Percentiles rank a stretch among this genome's conserved stretches.
phyloP scores from a whole-genome alignment of 768 basidiomycete genomes.

The Lactarius pseudohatsudake region DNA sequence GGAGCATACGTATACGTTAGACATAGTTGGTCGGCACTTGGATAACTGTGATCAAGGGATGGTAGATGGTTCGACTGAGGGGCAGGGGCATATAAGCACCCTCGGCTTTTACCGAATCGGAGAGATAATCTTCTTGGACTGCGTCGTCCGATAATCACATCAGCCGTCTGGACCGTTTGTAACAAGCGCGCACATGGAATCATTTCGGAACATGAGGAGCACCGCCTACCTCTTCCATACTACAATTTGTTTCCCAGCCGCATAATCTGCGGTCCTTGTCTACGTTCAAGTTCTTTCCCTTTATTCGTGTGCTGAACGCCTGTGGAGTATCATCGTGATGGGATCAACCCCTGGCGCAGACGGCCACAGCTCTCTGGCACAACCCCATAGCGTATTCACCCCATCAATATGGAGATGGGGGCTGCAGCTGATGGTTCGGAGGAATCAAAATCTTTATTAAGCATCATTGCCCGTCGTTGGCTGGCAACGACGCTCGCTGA shows the following conservation, averaged over 20 bases:
- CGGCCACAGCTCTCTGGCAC: neutral
- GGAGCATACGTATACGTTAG: constrained; percentile 43
- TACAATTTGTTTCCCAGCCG: too few relatives aligned
- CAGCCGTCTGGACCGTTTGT: too few relatives aligned
- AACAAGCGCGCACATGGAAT: too few relatives aligned
- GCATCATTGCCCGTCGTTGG: neutral
- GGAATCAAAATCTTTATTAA: neutral
- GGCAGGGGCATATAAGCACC: constrained; percentile 27
- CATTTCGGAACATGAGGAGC: too few relatives aligned
- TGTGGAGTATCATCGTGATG: neutral
- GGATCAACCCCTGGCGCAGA: neutral
- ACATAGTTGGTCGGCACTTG: constrained; percentile 32
- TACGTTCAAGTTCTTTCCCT: too few relatives aligned
- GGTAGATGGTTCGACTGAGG: constrained; percentile 15
- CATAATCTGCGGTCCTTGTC: too few relatives aligned
- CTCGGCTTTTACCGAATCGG: constrained; percentile 25
- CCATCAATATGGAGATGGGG: too few relatives aligned
- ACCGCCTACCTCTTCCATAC: too few relatives aligned
- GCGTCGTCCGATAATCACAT: neutral
- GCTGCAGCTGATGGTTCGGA: constrained; percentile 14
- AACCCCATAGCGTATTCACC: too few relatives aligned
- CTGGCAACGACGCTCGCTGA: neutral
- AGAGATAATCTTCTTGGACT: constrained; percentile 15
- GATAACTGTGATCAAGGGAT: constrained; percentile 27
- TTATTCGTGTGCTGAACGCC: too few relatives aligned